These are phyloP conservation scores for Neurospora sp. DNA, from an alignment of 2,329 filamentous ascomycete species.

Conservation along the genomic window DNA sequence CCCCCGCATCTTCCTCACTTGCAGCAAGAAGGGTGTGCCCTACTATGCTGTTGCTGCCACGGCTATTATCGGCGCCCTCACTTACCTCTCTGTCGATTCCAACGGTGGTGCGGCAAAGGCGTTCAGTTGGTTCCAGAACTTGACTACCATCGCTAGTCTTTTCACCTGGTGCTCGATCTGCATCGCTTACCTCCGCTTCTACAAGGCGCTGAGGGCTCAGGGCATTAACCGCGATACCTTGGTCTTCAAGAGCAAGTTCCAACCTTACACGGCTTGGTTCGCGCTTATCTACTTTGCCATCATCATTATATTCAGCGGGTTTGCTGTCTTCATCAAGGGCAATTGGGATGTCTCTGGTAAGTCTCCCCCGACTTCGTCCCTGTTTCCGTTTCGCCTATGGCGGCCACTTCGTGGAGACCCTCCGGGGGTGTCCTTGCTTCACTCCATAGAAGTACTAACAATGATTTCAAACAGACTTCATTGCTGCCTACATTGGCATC, in stretches of 20 bases:
- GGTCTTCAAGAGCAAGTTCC: conserved; percentile 19
- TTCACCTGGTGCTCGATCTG: conserved; percentile 25
- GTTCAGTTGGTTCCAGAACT: conserved; percentile 47
- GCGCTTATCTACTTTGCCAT: conserved; percentile 32
- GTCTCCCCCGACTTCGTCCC: not conserved
- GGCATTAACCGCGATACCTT: conserved; percentile 24
- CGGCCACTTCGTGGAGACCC: not conserved
- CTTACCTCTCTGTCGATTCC: conserved; percentile 34
- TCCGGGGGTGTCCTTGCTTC: not conserved
- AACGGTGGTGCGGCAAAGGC: conserved; percentile 33
- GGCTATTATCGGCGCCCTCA: conserved; percentile 33
- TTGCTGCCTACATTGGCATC: conserved; percentile 33
- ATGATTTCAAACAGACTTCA: conserved; percentile 18
- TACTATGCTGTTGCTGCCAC: conserved; percentile 35
- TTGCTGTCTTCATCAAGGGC: conserved; percentile 31
- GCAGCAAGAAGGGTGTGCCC: conserved; percentile 40
- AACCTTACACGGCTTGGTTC: conserved; percentile 32
- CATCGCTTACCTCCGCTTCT: conserved; percentile 23
- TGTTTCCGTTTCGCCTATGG: not conserved
- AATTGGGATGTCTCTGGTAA: conserved; percentile 18
- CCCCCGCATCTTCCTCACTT: conserved; percentile 38
- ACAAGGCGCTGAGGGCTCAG: conserved; percentile 29
- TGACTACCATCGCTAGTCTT: conserved; percentile 34
- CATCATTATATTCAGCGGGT: conserved; percentile 36
- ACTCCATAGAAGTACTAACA: not conserved